Evolutionary conservation across 257 asterid species (phyloP), one percentile per base, ranked within the genome.

Genomic region (Primulina tabacum): DNA sequence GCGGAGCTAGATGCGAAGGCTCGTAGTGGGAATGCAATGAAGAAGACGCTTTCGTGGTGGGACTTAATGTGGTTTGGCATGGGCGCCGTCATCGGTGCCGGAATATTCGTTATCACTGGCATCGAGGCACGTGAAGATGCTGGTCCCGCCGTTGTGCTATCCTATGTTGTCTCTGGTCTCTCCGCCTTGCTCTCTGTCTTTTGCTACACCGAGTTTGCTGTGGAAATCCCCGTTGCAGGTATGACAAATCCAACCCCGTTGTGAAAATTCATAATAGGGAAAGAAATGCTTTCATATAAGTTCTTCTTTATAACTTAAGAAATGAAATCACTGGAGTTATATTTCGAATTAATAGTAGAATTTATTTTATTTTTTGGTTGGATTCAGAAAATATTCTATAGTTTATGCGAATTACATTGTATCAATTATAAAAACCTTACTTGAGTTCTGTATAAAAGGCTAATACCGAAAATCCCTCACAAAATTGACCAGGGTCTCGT

Each of bases 81-180:
- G 95, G 97, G 97, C 1, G 95, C 96, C 3, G 96, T 91, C 47
- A 85, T 91, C 38, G 96, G 97, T 0, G 96, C 97, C 24, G 97
- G 97, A 0, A 88, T 90, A 37, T 90, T 90, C 70, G 97, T 90
- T 20, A 83, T 88, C 28, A 90, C 97, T 4, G 96, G 96, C 1
- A 78, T 67, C 6, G 97, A 85, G 81, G 96, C 94, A 0, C 65
- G 24, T 5, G 12, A 67, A 0, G 64, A 32, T 2, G 94, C 92
- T 1, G 97, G 97, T 12, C 94, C 97, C 0, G 92, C 96, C 4
- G 92, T 90, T 20, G 92, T 90, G n/a, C 75, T 90, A 0, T 88
- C 96, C 0, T 88, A 82, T 53, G 89, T 72, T 1, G 85, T 90
- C 8, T 88, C 97, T 6, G 96, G 97, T n/a, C 2, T 86, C 70